Conservation (phyloP, 192 early-diverging fungal species). For the Gigaspora rosea region DNA sequence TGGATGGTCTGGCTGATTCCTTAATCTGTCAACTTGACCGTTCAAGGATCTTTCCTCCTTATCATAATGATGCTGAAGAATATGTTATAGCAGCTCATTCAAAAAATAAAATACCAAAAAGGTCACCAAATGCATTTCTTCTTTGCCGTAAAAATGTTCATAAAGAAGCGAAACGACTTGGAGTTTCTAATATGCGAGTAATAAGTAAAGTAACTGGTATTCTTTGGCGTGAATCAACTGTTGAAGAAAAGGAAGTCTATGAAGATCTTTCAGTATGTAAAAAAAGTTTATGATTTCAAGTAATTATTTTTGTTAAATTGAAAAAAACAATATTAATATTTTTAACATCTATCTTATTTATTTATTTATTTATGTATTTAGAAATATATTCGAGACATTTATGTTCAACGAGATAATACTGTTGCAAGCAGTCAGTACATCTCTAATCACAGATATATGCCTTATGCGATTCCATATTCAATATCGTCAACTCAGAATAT, state of each 20-base stretch:
- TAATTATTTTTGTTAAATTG: too few species aligned
- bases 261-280: background rate
- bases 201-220: background rate
- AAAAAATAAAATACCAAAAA: background rate
- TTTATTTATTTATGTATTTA: too few species aligned
- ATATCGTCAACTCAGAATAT: background rate
- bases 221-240: background rate
- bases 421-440: background rate
- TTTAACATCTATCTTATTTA: too few species aligned
- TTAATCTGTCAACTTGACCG: background rate
- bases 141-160: conserved; percentile 24
- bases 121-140: background rate
- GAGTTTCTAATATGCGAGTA: background rate
- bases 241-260: conserved; percentile 5
- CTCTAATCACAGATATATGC: background rate
- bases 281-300: too few species aligned
- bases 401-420: background rate
- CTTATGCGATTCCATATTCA: background rate
- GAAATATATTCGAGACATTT: background rate
- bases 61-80: background rate
- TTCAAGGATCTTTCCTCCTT: background rate
- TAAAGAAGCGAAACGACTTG: background rate
- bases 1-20: background rate
- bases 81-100: background rate
- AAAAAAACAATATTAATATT: too few species aligned